A percentile compares a stretch with the other conserved stretches of the same genome.
phyloP scores from a whole-genome alignment of 139 green algal genomes.

The Asterochloris erici region DNA sequence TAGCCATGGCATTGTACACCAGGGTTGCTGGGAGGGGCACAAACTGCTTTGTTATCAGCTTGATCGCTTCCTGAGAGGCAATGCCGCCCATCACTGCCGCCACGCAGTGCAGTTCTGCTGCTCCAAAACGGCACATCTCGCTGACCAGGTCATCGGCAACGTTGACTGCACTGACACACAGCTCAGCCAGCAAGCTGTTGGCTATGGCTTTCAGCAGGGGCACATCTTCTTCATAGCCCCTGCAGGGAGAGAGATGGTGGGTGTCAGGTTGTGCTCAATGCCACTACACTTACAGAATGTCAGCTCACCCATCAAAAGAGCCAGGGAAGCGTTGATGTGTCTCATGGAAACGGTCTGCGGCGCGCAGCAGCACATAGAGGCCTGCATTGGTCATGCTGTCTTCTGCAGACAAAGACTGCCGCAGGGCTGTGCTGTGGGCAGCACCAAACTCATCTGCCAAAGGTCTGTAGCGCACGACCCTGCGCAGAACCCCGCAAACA shows the following conservation, averaged over 20 bases:
- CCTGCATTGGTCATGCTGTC: slow-evolving; percentile 48
- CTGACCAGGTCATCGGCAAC: slow-evolving; percentile 60
- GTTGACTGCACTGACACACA: slow-evolving; percentile 2
- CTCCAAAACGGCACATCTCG: slow-evolving; percentile 77
- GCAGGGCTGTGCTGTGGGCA: slow-evolving; percentile 21
- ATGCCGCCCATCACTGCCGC: slow-evolving; percentile 91
- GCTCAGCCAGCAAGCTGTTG: slow-evolving; percentile 39
- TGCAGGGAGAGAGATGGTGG: background rate
- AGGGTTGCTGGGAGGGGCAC: slow-evolving; percentile 76
- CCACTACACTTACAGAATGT: no score
- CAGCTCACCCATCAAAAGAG: slow-evolving; percentile 37
- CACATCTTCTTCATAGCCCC: slow-evolving; percentile 68
- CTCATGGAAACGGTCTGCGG: slow-evolving; percentile 66
- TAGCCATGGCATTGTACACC: slow-evolving; percentile 86
- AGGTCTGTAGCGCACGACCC: slow-evolving; percentile 57
- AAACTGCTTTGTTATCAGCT: slow-evolving; percentile 94
- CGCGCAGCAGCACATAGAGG: slow-evolving; percentile 81
- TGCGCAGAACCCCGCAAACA: slow-evolving; percentile 10
- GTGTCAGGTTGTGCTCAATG: background rate
- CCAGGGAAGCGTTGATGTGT: slow-evolving; percentile 57
- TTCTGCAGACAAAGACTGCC: slow-evolving; percentile 36
- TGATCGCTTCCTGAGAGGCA: slow-evolving; percentile 93
- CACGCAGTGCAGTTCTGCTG: slow-evolving; percentile 81
- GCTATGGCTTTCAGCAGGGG: slow-evolving; percentile 56
- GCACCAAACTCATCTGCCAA: slow-evolving; percentile 52